A percentile compares a stretch with the other conserved stretches of the same genome.
Evolutionary conservation across 2,329 filamentous ascomycete species (phyloP).

Genomic region (Didymella segeticola): DNA sequence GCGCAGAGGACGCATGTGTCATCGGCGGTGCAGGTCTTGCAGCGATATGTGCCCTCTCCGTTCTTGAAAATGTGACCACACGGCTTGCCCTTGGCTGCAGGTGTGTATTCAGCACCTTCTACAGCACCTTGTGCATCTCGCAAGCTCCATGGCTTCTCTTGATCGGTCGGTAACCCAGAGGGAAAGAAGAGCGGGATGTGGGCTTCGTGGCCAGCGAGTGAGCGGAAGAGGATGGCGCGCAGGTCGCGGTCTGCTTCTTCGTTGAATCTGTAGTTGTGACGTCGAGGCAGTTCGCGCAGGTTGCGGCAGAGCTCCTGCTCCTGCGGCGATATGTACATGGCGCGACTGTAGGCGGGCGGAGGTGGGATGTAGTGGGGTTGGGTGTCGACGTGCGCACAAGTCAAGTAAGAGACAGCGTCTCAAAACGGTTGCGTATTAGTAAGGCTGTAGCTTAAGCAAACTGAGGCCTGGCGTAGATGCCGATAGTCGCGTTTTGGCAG

Average conservation of each 20-base stretch:
- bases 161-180: conserved; percentile 65
- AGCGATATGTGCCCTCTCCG: conserved; percentile 92
- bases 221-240: conserved; percentile 82
- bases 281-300: conserved; percentile 77
- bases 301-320: conserved; percentile 86
- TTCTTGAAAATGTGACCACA: conserved; percentile 97
- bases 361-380: conserved; percentile 24
- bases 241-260: conserved; percentile 74
- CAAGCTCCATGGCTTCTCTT: conserved; percentile 73
- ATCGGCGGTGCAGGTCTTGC: conserved; percentile 91
- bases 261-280: conserved; percentile 77
- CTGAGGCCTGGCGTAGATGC: background rate
- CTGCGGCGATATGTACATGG: conserved; percentile 58
- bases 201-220: conserved; percentile 77
- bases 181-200: conserved; percentile 85
- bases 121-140: conserved; percentile 88
- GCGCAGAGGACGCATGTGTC: conserved; percentile 96
- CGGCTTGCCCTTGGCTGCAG: conserved; percentile 86
- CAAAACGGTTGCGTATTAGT: conserved; percentile 3
- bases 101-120: conserved; percentile 93
- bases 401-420: background rate
- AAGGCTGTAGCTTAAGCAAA: conserved; percentile 14
- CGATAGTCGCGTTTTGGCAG: background rate
- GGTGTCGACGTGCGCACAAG: conserved; percentile 1
- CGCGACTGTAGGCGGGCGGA: conserved; percentile 23